These are phyloP conservation scores for Blastocystis sp. DNA, from an alignment of 352 stramenopile species.

Conservation along the genomic window DNA sequence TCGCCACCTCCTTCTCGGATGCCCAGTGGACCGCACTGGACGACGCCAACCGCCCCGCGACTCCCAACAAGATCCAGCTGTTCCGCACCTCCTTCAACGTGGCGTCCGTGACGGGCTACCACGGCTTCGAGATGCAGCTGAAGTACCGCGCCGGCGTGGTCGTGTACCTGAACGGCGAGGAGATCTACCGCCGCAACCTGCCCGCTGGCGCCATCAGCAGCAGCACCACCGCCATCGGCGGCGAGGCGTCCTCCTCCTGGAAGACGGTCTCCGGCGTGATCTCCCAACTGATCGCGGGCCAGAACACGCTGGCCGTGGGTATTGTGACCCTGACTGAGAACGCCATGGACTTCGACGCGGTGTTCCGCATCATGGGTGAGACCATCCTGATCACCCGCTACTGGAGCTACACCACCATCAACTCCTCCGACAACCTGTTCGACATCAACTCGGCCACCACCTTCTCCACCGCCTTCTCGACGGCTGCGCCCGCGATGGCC, in stretches of 20 bases:
- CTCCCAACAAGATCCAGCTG: slow-evolving; percentile 1
- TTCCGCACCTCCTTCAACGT: slow-evolving; percentile 45
- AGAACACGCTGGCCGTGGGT: slow-evolving; percentile 27
- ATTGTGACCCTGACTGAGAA: not conserved
- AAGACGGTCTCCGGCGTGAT: slow-evolving; percentile 10
- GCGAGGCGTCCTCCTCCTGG: not conserved
- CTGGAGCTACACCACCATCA: not conserved
- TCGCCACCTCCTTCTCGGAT: not conserved
- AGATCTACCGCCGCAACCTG: slow-evolving; percentile 35
- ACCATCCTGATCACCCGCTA: not conserved
- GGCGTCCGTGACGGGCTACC: not conserved
- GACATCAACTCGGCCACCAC: slow-evolving; percentile 4
- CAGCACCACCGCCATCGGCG: slow-evolving; percentile 20
- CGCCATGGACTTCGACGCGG: slow-evolving; percentile 31
- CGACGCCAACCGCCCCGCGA: not conserved
- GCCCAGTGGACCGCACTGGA: not conserved
- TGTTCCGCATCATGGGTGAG: slow-evolving; percentile 20
- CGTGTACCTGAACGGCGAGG: slow-evolving; percentile 44
- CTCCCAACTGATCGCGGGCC: not conserved
- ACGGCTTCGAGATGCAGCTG: slow-evolving; percentile 35
- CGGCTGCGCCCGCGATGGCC: not conserved
- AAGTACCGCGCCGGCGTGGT: slow-evolving; percentile 41
- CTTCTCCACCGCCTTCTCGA: not conserved
- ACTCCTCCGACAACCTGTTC: not conserved
- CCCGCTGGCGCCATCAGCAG: slow-evolving; percentile 15